Conservation (phyloP, 1,284 basidiomycete species). For the Cerioporus squamosus region DNA sequence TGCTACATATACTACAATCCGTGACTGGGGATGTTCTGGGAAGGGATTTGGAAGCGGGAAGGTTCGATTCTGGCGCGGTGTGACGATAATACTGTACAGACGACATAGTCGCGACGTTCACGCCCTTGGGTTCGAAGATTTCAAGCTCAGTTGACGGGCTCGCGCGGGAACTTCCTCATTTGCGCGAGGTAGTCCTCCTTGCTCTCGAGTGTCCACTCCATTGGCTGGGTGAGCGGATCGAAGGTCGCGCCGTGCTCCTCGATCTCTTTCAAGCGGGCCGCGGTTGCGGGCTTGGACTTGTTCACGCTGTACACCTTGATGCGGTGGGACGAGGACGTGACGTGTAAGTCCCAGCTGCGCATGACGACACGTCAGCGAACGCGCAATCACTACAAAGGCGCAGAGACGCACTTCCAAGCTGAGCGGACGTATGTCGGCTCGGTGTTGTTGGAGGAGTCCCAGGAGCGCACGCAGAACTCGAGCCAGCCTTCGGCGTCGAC, state of each 20-base stretch:
- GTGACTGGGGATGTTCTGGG: no score
- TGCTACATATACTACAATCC: conserved; percentile 2
- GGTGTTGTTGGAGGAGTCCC: conserved; percentile 63
- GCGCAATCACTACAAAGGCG: not conserved
- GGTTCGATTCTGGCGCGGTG: no score
- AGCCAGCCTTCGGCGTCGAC: conserved; percentile 63
- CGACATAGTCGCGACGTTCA: no score
- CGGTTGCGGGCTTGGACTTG: conserved; percentile 45
- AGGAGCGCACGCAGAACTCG: conserved; percentile 60
- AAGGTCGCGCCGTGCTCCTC: conserved; percentile 44
- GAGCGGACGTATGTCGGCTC: conserved; percentile 60
- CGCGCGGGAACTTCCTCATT: conserved; percentile 41
- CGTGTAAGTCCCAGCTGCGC: conserved; percentile 57
- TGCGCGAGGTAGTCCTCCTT: conserved; percentile 42
- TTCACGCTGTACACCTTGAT: conserved; percentile 62
- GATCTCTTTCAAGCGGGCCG: conserved; percentile 44
- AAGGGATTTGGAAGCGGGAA: no score
- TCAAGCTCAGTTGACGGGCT: conserved; percentile 32
- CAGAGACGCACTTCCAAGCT: conserved; percentile 52
- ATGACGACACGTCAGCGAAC: no score
- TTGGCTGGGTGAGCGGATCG: conserved; percentile 45
- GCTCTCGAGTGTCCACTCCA: conserved; percentile 45
- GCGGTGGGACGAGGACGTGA: conserved; percentile 57
- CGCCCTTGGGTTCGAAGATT: no score
- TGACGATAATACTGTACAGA: no score